phyloP scores from a whole-genome alignment of 805 yeast species.

The Teunomyces barrocoloradensis region DNA sequence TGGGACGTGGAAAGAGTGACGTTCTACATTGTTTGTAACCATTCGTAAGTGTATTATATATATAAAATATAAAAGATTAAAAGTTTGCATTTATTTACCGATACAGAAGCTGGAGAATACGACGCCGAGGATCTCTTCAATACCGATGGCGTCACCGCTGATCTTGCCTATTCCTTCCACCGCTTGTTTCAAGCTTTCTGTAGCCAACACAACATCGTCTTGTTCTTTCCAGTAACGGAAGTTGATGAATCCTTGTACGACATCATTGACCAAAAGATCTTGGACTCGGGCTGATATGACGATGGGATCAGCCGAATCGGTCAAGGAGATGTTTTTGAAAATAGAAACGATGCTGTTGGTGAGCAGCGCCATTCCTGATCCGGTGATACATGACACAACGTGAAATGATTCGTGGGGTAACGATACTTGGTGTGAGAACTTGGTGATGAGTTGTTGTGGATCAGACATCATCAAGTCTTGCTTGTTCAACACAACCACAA shows the following conservation, averaged over 20 bases:
- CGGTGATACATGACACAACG: conserved; percentile 59
- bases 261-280: conserved; percentile 74
- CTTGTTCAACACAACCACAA: conserved; percentile 58
- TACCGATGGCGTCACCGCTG: conserved; percentile 84
- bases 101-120: conserved; percentile 92
- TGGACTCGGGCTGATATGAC: conserved; percentile 71
- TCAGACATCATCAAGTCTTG: conserved; percentile 42
- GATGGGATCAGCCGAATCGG: conserved; percentile 60
- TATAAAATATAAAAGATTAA: neutral
- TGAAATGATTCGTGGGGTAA: conserved; percentile 15
- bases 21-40: conserved; percentile 30
- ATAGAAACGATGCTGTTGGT: conserved; percentile 36
- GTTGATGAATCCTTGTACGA: conserved; percentile 68
- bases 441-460: neutral
- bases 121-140: conserved; percentile 87
- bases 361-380: conserved; percentile 54
- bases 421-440: conserved; percentile 11
- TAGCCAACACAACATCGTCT: conserved; percentile 75
- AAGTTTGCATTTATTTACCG: conserved; percentile 59
- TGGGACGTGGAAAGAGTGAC: conserved; percentile 46
- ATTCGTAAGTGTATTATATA: conserved; percentile 11
- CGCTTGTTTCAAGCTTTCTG: conserved; percentile 71
- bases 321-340: conserved; percentile 50
- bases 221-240: conserved; percentile 49
- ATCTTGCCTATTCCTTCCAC: conserved; percentile 88